phyloP scores from a whole-genome alignment of 306 rosid genomes.

The Corylus heterophylla region DNA sequence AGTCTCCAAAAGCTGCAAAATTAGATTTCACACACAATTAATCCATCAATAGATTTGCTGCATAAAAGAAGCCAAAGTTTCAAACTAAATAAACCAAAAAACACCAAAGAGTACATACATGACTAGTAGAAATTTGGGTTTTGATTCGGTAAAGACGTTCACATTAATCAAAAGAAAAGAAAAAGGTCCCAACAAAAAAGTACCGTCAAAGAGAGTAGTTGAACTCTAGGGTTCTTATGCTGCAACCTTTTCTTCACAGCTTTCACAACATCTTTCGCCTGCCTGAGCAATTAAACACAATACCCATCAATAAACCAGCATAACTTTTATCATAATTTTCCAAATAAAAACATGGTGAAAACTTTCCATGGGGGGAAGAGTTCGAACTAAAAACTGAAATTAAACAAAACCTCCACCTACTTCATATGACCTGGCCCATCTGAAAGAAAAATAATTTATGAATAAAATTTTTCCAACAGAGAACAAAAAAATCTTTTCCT shows the following conservation, averaged over 20 bases:
- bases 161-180: constrained; percentile 11
- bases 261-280: constrained; percentile 93
- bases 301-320: constrained; percentile 30
- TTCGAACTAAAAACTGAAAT: neutral
- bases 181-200: constrained; percentile 13
- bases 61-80: neutral
- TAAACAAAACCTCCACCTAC: neutral
- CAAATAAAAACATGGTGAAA: constrained; percentile 1
- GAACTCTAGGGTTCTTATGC: constrained; percentile 87
- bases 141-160: constrained; percentile 11
- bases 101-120: neutral
- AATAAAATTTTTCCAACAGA: neutral
- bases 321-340: neutral
- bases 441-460: neutral
- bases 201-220: constrained; percentile 87
- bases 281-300: constrained; percentile 59
- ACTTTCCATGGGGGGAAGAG: neutral
- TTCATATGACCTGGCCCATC: neutral
- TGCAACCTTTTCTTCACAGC: constrained; percentile 94
- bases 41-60: constrained; percentile 22
- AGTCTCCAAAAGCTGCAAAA: constrained; percentile 85
- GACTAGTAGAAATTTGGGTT: constrained; percentile 6
- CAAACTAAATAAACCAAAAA: neutral
- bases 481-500: neutral
- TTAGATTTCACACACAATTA: constrained; percentile 30